Evolutionary conservation across 2,329 filamentous ascomycete genomes (phyloP).

Genomic region (Diaporthe citrichinensis): DNA sequence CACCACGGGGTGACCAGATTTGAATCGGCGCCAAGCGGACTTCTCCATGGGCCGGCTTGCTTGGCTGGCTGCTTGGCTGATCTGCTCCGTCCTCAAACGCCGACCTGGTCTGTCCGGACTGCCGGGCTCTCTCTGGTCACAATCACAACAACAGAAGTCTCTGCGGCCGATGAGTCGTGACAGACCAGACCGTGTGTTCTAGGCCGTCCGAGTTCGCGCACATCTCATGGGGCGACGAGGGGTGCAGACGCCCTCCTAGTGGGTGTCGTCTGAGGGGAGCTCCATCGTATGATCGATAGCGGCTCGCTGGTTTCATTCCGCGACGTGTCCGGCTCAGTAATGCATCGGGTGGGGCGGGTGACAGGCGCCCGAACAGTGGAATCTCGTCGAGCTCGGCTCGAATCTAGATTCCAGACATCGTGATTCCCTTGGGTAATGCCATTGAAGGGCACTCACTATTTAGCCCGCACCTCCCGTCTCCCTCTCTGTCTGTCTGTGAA

Average conservation of each 20-base stretch:
- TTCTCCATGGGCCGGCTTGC: neutral
- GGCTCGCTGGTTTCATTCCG: constrained; percentile 34
- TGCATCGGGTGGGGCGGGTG: constrained; percentile 24
- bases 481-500: neutral
- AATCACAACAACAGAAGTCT: neutral
- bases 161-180: constrained; percentile 8
- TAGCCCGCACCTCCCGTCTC: constrained; percentile 24
- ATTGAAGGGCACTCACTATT: constrained; percentile 15
- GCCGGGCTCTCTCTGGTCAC: neutral
- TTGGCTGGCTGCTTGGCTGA: neutral
- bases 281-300: constrained; percentile 31
- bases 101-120: neutral
- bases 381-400: constrained; percentile 28
- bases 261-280: constrained; percentile 26
- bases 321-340: constrained; percentile 32
- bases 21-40: constrained; percentile 18
- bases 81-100: neutral
- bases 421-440: constrained; percentile 26
- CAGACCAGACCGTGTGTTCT: neutral
- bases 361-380: constrained; percentile 32
- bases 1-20: constrained; percentile 15
- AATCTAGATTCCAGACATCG: constrained; percentile 33
- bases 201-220: constrained; percentile 25
- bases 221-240: neutral
- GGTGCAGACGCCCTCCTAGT: constrained; percentile 26